A percentile compares a stretch with the other conserved stretches of the same genome.
These are phyloP conservation scores for Hypsizygus marmoreus DNA, from an alignment of 768 basidiomycete genomes.

Conservation along the genomic window DNA sequence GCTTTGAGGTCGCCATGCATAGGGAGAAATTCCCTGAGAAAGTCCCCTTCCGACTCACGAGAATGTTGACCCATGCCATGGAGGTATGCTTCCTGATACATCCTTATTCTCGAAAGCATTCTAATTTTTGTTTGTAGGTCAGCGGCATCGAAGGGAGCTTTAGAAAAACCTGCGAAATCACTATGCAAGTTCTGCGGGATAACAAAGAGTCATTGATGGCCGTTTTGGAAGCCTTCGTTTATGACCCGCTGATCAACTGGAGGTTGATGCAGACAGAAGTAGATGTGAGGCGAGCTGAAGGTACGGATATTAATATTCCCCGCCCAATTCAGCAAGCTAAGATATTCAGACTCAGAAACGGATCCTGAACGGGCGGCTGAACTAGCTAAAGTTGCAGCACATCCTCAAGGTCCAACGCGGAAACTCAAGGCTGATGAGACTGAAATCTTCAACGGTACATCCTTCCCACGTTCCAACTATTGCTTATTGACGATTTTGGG, in stretches of 20 bases:
- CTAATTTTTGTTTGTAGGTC: constrained; percentile 53
- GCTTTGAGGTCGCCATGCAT: constrained; percentile 97
- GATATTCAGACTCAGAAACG: constrained; percentile 38
- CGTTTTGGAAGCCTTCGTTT: constrained; percentile 97
- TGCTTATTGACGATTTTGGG: not conserved
- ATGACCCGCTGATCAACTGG: constrained; percentile 98
- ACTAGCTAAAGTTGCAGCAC: constrained; percentile 64
- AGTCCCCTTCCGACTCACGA: constrained; percentile 95
- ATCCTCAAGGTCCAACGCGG: constrained; percentile 78
- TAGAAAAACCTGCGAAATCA: constrained; percentile 92
- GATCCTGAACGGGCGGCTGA: constrained; percentile 63
- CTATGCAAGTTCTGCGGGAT: constrained; percentile 94
- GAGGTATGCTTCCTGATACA: constrained; percentile 57
- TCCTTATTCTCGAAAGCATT: constrained; percentile 1
- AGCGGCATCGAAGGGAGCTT: constrained; percentile 98
- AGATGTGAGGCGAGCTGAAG: constrained; percentile 69
- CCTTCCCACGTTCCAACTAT: not conserved
- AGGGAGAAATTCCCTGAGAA: constrained; percentile 99
- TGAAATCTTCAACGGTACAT: constrained; percentile 86
- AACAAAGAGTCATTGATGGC: constrained; percentile 99
- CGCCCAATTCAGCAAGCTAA: constrained; percentile 1
- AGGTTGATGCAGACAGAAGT: constrained; percentile 85
- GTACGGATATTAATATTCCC: constrained; percentile 33
- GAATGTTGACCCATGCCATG: constrained; percentile 99
- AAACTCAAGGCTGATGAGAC: constrained; percentile 91